Percentiles rank a stretch among this genome's conserved stretches.
These are phyloP conservation scores for Sphaerosporella brunnea DNA, from an alignment of 495 filamentous ascomycete genomes.

Conservation along the genomic window DNA sequence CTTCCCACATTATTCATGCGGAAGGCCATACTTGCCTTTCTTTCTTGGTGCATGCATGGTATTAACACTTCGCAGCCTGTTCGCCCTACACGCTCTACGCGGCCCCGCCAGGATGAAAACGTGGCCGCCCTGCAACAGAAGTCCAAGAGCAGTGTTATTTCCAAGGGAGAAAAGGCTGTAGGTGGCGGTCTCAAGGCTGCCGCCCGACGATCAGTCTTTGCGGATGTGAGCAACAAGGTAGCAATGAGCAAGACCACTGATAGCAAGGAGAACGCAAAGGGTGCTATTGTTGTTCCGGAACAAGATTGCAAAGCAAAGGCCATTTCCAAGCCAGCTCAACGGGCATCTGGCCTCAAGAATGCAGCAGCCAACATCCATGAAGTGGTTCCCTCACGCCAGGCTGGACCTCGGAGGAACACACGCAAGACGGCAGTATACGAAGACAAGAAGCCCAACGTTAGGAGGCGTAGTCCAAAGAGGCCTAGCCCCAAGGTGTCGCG, in stretches of 20 bases:
- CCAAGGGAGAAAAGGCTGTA: constrained; percentile 25
- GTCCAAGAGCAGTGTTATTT: constrained; percentile 7
- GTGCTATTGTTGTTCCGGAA: constrained; percentile 22
- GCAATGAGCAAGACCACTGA: constrained; percentile 27
- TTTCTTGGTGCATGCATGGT: too few species aligned
- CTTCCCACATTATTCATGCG: too few species aligned
- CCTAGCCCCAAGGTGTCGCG: constrained; percentile 21
- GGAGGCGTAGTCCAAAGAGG: constrained; percentile 18
- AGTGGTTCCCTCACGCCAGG: constrained; percentile 6
- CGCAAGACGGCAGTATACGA: constrained; percentile 53
- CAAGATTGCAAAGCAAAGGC: constrained; percentile 16
- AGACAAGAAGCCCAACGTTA: constrained; percentile 31
- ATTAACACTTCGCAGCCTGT: too few species aligned
- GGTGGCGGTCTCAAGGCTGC: constrained; percentile 45
- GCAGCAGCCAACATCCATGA: constrained; percentile 8
- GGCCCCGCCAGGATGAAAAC: constrained; percentile 57
- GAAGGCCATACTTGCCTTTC: too few species aligned
- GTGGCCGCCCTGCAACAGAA: constrained; percentile 26
- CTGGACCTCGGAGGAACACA: constrained; percentile 31
- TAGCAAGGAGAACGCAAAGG: constrained; percentile 34
- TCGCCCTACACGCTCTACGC: constrained; percentile 43
- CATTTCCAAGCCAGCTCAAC: constrained; percentile 25
- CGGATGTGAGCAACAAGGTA: constrained; percentile 58
- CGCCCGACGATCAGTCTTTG: constrained; percentile 59
- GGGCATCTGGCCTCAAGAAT: constrained; percentile 1